Evolutionary conservation across 352 stramenopile species (phyloP), one percentile per base, ranked within the genome.

Genomic region (Pythium angustatum): DNA sequence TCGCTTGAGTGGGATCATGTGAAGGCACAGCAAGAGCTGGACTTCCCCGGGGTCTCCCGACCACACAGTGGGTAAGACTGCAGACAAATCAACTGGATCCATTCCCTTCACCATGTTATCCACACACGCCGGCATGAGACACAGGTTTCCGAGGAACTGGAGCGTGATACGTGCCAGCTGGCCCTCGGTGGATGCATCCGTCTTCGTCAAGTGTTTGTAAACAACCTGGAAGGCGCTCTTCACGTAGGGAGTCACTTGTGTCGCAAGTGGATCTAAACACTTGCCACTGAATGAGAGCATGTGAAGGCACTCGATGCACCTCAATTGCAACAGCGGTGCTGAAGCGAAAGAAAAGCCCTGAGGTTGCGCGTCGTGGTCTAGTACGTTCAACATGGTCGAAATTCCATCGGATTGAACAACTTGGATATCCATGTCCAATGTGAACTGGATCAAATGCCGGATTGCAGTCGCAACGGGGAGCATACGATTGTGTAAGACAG

Each of bases 101-200:
- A 96, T 96, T 51, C 87, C 87, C 65, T 91, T 93, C 12, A 96
- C 87, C 40, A 96, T 75, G 26, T 85, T 96, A 62, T 96, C 87
- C 19, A 96, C 91, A 58, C 87, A 96, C 10, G 85, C 83, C 27
- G 87, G 87, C 47, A 94, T 90, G 17, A 96, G 68, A 51, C 87
- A 96, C 45, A 96, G n/a, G 33, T 94, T 93, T 9, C 87, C 87
- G 0, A 96, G 73, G 48, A 96, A 58, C 62, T 96, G 87, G 17
- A 96, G 68, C 28, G 83, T 92, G 41, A 93, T 78, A 11, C 87
- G 82, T 54, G 83, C 83, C 3, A 96, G 60, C 60, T 94, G 85
- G 17, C 87, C 85, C 51, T 96, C 87, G 1, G 85, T 93, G 14
- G 85, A 90, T 53, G 85, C 85, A 30, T 96, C 86, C 0, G 78